Conservation (phyloP, 1,284 basidiomycete genomes). For the Gymnopus androsaceus region DNA sequence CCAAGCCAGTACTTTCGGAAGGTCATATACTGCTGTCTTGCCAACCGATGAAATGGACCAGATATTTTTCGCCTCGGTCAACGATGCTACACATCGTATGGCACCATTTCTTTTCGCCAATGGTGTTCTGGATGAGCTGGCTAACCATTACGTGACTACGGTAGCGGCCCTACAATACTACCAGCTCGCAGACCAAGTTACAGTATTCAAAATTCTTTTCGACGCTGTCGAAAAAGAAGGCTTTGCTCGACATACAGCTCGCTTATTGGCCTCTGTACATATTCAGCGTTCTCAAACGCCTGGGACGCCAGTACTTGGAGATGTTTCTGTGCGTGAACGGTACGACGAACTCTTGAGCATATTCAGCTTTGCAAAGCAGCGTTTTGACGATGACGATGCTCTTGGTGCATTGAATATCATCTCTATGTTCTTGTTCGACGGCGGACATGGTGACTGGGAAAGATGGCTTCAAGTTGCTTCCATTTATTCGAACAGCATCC, state of each 20-base stretch:
- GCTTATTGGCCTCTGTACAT: slow-evolving; percentile 57
- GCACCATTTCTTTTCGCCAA: background rate
- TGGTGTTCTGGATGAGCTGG: slow-evolving; percentile 34
- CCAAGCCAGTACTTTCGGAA: no score
- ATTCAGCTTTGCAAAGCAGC: slow-evolving; percentile 23
- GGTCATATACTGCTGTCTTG: no score
- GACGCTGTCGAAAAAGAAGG: slow-evolving; percentile 37
- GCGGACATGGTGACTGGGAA: slow-evolving; percentile 70
- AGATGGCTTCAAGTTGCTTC: slow-evolving; percentile 62
- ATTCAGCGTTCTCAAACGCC: slow-evolving; percentile 29
- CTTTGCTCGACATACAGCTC: slow-evolving; percentile 56
- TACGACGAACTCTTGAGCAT: slow-evolving; percentile 29
- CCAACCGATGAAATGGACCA: background rate
- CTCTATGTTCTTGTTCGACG: slow-evolving; percentile 72
- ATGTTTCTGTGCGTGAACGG: slow-evolving; percentile 27
- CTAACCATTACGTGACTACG: slow-evolving; percentile 45
- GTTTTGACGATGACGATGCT: slow-evolving; percentile 63
- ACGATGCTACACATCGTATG: background rate
- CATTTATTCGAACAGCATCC: slow-evolving; percentile 49
- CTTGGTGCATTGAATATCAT: slow-evolving; percentile 75
- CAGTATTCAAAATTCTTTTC: slow-evolving; percentile 52
- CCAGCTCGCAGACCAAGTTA: slow-evolving; percentile 54
- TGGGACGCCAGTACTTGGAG: slow-evolving; percentile 27
- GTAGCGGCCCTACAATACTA: slow-evolving; percentile 71
- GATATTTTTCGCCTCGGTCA: background rate